Conservation (phyloP, 352 stramenopile genomes). For the Hyaloperonospora arabidopsidis region DNA sequence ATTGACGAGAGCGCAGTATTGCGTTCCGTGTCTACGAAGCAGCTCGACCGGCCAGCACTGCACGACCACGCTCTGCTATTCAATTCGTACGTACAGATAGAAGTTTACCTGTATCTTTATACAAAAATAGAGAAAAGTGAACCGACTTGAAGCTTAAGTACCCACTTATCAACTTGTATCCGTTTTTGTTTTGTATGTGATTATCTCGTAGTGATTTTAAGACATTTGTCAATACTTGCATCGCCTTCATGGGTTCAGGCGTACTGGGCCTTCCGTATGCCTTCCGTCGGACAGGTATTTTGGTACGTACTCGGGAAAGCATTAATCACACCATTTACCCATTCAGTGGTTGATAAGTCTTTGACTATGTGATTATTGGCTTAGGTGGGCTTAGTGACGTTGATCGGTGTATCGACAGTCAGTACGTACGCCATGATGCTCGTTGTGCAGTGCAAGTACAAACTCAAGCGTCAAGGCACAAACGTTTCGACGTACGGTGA, state of each 20-base stretch:
- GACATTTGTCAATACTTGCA: constrained; percentile 76
- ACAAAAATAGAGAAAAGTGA: background rate
- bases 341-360: no score
- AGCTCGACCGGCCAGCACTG: constrained; percentile 13
- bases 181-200: background rate
- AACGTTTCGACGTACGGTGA: constrained; percentile 74
- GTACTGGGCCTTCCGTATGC: constrained; percentile 86
- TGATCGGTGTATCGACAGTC: constrained; percentile 41
- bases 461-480: constrained; percentile 44
- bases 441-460: constrained; percentile 78
- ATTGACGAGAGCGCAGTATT: constrained; percentile 1
- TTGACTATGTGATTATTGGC: background rate
- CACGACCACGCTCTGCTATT: constrained; percentile 30
- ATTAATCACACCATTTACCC: no score
- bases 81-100: constrained; percentile 30
- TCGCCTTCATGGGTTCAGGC: constrained; percentile 88
- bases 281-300: constrained; percentile 81
- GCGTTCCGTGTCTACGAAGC: constrained; percentile 12
- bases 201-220: constrained; percentile 34
- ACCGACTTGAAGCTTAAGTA: background rate
- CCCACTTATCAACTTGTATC: background rate
- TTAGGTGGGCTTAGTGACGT: constrained; percentile 50
- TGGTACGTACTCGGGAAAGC: constrained; percentile 26
- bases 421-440: constrained; percentile 72
- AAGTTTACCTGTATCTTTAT: background rate